phyloP scores from a whole-genome alignment of 1,284 basidiomycete species.

The Neotropicomus parvogracilis region DNA sequence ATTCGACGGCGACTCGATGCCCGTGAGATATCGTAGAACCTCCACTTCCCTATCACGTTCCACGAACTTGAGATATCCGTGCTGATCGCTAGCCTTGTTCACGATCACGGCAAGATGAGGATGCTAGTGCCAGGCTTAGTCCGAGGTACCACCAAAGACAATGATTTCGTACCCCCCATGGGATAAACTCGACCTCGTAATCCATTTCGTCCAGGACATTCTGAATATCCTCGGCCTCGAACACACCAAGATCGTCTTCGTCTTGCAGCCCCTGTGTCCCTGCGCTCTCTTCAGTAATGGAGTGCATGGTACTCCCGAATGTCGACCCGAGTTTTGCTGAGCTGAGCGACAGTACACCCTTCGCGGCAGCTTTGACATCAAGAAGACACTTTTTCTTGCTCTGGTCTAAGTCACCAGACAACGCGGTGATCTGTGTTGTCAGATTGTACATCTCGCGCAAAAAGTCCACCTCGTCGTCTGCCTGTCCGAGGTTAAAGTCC shows the following conservation, averaged over 20 bases:
- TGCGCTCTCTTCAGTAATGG: neutral
- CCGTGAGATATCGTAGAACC: no score
- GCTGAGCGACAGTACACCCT: neutral
- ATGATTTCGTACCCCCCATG: neutral
- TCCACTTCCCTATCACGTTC: no score
- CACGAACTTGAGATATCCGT: no score
- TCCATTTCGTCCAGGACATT: slow-evolving; percentile 1
- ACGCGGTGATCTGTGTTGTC: neutral
- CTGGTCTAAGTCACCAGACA: neutral
- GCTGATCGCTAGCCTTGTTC: no score
- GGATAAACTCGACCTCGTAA: slow-evolving; percentile 7
- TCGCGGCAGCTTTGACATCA: neutral
- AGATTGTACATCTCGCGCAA: neutral
- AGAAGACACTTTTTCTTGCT: neutral
- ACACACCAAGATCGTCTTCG: neutral
- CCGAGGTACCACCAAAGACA: no score
- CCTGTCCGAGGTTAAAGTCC: neutral
- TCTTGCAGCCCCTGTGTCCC: neutral
- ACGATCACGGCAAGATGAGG: no score
- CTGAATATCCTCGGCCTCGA: slow-evolving; percentile 7
- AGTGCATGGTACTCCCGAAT: neutral
- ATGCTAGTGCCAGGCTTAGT: no score
- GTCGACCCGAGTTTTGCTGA: neutral
- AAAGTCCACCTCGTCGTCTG: neutral
- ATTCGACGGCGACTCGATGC: no score